A percentile compares a stretch with the other conserved stretches of the same genome.
Conservation (phyloP, 2,329 filamentous ascomycete genomes). For the Gliomastix tumulicola region DNA sequence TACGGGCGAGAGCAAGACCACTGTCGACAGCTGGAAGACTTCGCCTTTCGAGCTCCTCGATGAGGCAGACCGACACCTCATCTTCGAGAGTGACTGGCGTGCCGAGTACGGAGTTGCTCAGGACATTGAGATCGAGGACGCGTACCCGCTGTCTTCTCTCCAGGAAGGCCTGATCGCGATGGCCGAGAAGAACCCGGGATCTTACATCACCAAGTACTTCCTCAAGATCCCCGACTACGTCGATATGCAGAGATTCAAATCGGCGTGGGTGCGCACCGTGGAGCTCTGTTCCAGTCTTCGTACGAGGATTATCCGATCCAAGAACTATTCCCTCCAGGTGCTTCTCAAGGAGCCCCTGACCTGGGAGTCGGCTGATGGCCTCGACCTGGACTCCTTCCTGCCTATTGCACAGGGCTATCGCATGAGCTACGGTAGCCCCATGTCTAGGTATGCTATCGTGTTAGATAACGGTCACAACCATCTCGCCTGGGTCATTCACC, state of each 20-base stretch:
- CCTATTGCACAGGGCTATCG: background rate
- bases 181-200: conserved; percentile 25
- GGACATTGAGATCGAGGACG: conserved; percentile 28
- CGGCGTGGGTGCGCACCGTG: conserved; percentile 13
- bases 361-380: background rate
- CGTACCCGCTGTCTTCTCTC: conserved; percentile 40
- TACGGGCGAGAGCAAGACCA: background rate
- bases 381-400: background rate
- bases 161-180: conserved; percentile 43
- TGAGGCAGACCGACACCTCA: background rate
- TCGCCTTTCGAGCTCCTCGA: background rate
- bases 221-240: conserved; percentile 10
- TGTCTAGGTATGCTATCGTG: conserved; percentile 7
- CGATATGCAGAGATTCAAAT: conserved; percentile 12
- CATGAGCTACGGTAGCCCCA: conserved; percentile 6
- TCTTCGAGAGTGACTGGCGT: background rate
- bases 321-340: conserved; percentile 3
- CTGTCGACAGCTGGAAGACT: background rate
- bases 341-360: conserved; percentile 3
- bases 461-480: background rate
- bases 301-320: conserved; percentile 5
- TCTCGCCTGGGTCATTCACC: conserved; percentile 3
- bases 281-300: conserved; percentile 3
- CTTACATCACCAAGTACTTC: conserved; percentile 22
- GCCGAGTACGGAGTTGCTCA: conserved; percentile 1